Conservation (phyloP, 331 rosid species). For the Quercus tomentella region DNA sequence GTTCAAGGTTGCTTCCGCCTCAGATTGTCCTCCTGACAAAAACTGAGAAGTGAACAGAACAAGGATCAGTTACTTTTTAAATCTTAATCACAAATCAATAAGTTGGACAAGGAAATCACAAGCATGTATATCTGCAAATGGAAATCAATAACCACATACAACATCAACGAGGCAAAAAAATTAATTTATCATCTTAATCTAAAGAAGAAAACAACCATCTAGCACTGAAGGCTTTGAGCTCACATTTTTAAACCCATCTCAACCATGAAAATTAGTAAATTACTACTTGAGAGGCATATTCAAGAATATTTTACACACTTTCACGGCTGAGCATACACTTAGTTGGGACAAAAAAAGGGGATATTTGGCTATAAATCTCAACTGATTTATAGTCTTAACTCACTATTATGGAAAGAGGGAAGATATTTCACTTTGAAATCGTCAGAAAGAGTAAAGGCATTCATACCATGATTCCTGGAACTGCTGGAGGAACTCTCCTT, state of each 20-base stretch:
- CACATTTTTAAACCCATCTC: neutral
- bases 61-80: neutral
- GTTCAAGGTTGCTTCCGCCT: constrained; percentile 86
- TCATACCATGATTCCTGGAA: constrained; percentile 96
- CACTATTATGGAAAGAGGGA: neutral
- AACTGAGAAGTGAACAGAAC: constrained; percentile 51
- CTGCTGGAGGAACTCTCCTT: constrained; percentile 97
- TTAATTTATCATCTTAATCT: neutral
- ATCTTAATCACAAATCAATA: neutral
- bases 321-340: neutral
- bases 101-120: neutral
- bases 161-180: neutral
- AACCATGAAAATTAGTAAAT: neutral
- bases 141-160: neutral
- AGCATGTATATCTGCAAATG: neutral
- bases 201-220: neutral
- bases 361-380: neutral
- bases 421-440: neutral
- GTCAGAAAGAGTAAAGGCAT: neutral
- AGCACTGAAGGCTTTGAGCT: neutral
- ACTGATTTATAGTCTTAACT: neutral
- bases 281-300: neutral
- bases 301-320: neutral
- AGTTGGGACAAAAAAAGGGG: neutral
- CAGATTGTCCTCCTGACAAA: constrained; percentile 98